A percentile compares a stretch with the other conserved stretches of the same genome.
Evolutionary conservation across 2,329 filamentous ascomycete species (phyloP).

Genomic region (Fusarium albosuccineum): DNA sequence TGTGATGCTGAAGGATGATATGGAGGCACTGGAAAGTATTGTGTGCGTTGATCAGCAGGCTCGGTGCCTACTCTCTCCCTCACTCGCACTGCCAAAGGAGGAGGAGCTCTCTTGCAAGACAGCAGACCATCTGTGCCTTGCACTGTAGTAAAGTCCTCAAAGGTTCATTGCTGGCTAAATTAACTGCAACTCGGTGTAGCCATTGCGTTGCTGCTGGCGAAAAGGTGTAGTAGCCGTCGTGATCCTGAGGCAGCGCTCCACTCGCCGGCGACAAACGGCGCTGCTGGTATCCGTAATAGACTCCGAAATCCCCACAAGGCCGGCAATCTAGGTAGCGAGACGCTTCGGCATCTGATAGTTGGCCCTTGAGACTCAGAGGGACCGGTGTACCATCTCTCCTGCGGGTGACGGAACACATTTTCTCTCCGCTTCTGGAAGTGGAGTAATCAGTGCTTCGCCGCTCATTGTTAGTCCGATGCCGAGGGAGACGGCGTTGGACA

Average conservation of each 20-base stretch:
- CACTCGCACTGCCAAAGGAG: neutral
- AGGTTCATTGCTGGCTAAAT: neutral
- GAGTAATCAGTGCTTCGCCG: too few relatives aligned
- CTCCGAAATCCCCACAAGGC: neutral
- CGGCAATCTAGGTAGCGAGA: neutral
- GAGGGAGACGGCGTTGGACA: too few relatives aligned
- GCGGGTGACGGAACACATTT: too few relatives aligned
- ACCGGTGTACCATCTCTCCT: too few relatives aligned
- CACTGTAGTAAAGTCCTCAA: neutral
- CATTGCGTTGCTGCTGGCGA: neutral
- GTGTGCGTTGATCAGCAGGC: neutral
- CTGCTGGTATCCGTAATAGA: neutral
- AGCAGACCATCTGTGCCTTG: neutral
- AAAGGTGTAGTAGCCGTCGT: neutral
- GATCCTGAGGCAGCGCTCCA: neutral
- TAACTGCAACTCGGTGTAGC: neutral
- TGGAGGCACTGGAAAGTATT: neutral
- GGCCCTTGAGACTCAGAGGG: neutral
- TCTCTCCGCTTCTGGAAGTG: too few relatives aligned
- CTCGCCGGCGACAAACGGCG: slow-evolving; percentile 2
- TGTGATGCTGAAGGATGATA: neutral
- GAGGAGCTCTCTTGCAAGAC: neutral
- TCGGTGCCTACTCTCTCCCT: neutral
- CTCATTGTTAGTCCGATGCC: too few relatives aligned
- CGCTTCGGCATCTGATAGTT: neutral